These are phyloP conservation scores for Fermentozyma sake DNA, from an alignment of 1,139 yeast genomes.

Conservation along the genomic window DNA sequence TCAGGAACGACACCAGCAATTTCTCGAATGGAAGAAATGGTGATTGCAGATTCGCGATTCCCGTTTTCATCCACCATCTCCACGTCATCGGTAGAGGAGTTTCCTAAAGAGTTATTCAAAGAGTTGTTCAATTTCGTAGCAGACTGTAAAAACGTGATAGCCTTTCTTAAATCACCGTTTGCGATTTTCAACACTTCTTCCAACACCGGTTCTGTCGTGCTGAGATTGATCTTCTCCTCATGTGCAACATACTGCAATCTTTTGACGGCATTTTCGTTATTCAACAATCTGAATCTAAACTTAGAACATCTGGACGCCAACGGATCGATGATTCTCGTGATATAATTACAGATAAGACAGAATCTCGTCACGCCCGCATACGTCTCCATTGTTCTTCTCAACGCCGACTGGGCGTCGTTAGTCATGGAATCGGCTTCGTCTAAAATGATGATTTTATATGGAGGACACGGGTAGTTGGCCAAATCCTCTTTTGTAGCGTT, in stretches of 20 bases:
- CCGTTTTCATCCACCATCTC: conserved; percentile 14
- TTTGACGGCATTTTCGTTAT: conserved; percentile 61
- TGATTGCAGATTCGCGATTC: conserved; percentile 22
- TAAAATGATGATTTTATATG: conserved; percentile 77
- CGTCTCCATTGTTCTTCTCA: conserved; percentile 94
- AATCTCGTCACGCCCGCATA: conserved; percentile 89
- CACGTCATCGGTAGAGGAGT: conserved; percentile 23
- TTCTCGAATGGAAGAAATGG: conserved; percentile 53
- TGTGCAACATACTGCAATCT: conserved; percentile 62
- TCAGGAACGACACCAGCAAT: conserved; percentile 83
- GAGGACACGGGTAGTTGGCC: conserved; percentile 86
- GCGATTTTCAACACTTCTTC: conserved; percentile 63
- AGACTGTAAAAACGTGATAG: conserved; percentile 86
- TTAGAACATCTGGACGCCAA: conserved; percentile 94
- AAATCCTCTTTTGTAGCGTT: conserved; percentile 68
- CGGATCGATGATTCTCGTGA: conserved; percentile 94
- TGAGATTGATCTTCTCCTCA: conserved; percentile 46
- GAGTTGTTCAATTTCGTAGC: conserved; percentile 60
- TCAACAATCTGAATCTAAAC: conserved; percentile 81
- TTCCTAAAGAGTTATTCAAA: conserved; percentile 10
- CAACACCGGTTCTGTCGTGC: conserved; percentile 42
- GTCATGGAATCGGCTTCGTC: conserved; percentile 99
- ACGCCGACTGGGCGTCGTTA: conserved; percentile 93
- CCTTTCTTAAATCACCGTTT: conserved; percentile 88
- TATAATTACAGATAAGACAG: conserved; percentile 91